Evolutionary conservation across 1,139 yeast species (phyloP).

Genomic region (Magnusiomyces suaveolens): DNA sequence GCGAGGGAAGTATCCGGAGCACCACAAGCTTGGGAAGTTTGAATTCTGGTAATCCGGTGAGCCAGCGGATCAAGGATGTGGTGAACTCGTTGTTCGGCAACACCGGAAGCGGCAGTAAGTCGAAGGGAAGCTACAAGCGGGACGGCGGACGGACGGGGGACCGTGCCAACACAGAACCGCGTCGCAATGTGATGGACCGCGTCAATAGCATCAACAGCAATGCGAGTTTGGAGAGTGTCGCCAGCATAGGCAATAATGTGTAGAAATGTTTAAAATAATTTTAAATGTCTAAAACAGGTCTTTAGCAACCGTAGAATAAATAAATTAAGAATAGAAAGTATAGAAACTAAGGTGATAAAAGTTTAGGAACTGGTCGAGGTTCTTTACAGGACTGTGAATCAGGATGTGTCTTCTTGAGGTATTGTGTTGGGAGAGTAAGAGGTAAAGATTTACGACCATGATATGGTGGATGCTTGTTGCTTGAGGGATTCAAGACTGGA

Average conservation of each 20-base stretch:
- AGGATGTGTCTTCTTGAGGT: too few relatives aligned
- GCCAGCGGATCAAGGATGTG: background rate
- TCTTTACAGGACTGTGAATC: too few relatives aligned
- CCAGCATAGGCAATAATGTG: too few relatives aligned
- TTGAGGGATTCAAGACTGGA: too few relatives aligned
- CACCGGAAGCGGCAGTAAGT: background rate
- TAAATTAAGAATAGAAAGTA: too few relatives aligned
- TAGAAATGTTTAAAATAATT: too few relatives aligned
- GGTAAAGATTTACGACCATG: too few relatives aligned
- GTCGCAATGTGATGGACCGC: background rate
- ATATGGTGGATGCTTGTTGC: too few relatives aligned
- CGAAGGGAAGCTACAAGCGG: background rate
- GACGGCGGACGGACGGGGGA: background rate
- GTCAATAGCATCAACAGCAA: background rate
- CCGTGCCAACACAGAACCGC: background rate
- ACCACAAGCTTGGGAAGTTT: too few relatives aligned
- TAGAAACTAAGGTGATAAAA: background rate
- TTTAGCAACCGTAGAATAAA: too few relatives aligned
- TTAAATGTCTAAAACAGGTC: too few relatives aligned
- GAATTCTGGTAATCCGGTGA: background rate
- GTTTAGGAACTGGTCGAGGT: background rate
- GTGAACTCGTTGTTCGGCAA: background rate
- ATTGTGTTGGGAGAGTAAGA: too few relatives aligned
- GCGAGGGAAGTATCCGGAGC: background rate
- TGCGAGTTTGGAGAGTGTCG: background rate